Evolutionary conservation across 805 yeast genomes (phyloP), one percentile per base, ranked within the genome.

Genomic region (Candida sanyiensis): DNA sequence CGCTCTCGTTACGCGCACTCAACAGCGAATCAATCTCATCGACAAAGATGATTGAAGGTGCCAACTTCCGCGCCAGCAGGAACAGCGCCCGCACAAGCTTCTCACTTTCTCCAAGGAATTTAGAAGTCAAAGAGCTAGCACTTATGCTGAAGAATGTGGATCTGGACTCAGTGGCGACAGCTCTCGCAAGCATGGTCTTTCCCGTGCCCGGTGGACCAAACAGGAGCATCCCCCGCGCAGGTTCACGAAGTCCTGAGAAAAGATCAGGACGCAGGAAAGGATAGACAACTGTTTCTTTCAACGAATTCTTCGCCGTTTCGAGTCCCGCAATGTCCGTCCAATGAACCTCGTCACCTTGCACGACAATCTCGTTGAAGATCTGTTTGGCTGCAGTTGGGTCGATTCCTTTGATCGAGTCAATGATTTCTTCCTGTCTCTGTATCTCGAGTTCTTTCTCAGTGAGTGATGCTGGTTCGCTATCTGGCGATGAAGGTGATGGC

Each of bases 191-290:
- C 98, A 93, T 90, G 0, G 98, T 90, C 53, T 90, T 90, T 43
- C 98, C 98, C 0, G 98, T 90, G 7, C 98, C 98, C 0, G 98
- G 97, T 0, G 98, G 98, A 0, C 98, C 98, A 63, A 90, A 90
- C 32, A 90, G 63, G 20, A 90, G 67, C 96, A 90, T 89, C 3
- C 98, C 98, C 51, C 96, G 67, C 0, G 95, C 93, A 0, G 98
- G 98, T 62, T 89, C 97, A 49, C 97, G 70, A 43, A 93, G 66
- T 1, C 97, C 97, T 43, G 78, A 75, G 55, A 90, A 93, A 46
- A 90, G 67, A 60, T 93, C 97, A 0, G 97, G 98, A 33, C 98
- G 71, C 48, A 93, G 63, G 56, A 90, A 89, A 18, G 98, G 98
- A 57, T 93, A 90, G 11, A 93, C 97, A 4, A 90, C 97, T 0